These are phyloP conservation scores for Cyclotella baltica DNA, from an alignment of 108 stramenopile species.

Conservation along the genomic window DNA sequence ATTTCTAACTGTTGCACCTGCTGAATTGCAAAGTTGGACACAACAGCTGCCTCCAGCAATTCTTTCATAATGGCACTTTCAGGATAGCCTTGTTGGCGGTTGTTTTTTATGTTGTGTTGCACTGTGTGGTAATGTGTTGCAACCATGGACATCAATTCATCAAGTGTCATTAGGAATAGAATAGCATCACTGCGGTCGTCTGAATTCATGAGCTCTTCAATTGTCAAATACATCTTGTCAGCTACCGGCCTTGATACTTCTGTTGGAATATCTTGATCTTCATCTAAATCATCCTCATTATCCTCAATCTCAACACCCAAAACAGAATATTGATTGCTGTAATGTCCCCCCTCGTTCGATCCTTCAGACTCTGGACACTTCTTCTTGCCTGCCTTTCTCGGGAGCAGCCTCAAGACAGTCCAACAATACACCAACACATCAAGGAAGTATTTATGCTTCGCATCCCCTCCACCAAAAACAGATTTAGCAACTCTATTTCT, in stretches of 20 bases:
- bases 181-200: constrained; percentile 55
- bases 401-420: constrained; percentile 22
- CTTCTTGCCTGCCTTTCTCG: neutral
- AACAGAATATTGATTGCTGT: neutral
- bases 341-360: constrained; percentile 5
- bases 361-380: neutral
- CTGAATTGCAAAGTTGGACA: constrained; percentile 54
- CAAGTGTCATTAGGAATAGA: constrained; percentile 48
- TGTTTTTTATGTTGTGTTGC: neutral
- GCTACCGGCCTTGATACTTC: constrained; percentile 35
- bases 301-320: constrained; percentile 24
- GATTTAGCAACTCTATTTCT: constrained; percentile 45
- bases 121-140: constrained; percentile 29
- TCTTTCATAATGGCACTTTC: constrained; percentile 27
- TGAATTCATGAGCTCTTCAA: constrained; percentile 46
- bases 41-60: constrained; percentile 49
- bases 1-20: constrained; percentile 50
- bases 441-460: constrained; percentile 52
- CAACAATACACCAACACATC: constrained; percentile 54
- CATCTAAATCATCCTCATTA: constrained; percentile 46
- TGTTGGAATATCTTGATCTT: constrained; percentile 33
- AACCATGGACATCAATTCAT: constrained; percentile 39
- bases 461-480: constrained; percentile 52
- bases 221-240: constrained; percentile 15
- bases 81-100: constrained; percentile 7